Conservation (phyloP, 495 filamentous ascomycete genomes). For the Podospora australis region DNA sequence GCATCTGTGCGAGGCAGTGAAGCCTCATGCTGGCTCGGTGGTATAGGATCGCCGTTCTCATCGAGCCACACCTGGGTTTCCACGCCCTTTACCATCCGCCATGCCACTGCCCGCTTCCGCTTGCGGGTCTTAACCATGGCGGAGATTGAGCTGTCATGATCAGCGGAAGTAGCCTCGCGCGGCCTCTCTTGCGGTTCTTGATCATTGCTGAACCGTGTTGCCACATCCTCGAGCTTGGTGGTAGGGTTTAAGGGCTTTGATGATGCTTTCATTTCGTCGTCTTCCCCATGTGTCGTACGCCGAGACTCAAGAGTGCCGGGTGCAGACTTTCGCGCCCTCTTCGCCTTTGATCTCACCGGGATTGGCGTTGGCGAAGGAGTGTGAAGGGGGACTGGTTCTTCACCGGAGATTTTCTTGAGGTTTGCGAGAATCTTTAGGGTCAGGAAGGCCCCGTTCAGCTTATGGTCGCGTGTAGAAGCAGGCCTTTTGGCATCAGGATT, state of each 20-base stretch:
- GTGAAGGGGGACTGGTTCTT: background rate
- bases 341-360: slow-evolving; percentile 15
- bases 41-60: background rate
- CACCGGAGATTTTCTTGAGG: slow-evolving; percentile 19
- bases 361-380: slow-evolving; percentile 1
- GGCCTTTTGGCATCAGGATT: slow-evolving; percentile 31
- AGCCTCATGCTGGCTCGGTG: background rate
- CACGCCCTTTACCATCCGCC: slow-evolving; percentile 34
- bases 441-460: slow-evolving; percentile 31
- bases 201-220: background rate
- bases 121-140: slow-evolving; percentile 35
- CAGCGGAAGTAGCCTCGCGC: background rate
- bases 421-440: slow-evolving; percentile 24
- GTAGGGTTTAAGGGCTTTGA: background rate
- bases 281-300: background rate
- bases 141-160: slow-evolving; percentile 26
- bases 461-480: slow-evolving; percentile 28
- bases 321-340: slow-evolving; percentile 24
- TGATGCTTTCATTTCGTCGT: background rate
- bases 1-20: background rate
- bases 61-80: slow-evolving; percentile 24
- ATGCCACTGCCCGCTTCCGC: slow-evolving; percentile 28
- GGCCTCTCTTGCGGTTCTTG: background rate
- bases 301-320: slow-evolving; percentile 13
- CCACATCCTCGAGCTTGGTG: background rate